Base-by-base conservation (phyloP, 108 stramenopile genomes). In the Cyclotella choctawhatcheeana region DNA sequence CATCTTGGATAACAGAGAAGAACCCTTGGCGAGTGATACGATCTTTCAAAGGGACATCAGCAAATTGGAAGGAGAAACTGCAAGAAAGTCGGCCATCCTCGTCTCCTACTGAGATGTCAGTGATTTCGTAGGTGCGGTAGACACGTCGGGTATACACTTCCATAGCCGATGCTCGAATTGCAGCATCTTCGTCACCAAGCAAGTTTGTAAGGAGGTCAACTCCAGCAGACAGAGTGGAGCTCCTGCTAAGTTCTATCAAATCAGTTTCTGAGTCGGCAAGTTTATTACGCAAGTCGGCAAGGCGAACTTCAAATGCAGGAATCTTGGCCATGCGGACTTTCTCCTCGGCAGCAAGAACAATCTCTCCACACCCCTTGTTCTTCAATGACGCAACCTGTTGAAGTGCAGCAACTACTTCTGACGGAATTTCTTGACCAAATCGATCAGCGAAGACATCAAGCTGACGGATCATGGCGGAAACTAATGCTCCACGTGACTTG, bases 141-240 rank as follows among this genome's bases (percentile, higher is more conserved):
- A 98, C 91, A 59, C 98, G 95, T 30, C 96, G 92, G 55, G 95
- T 79, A 83, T 97, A 98, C 22, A 89, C 86, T 75, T 97, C 95
- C 44, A 95, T 51, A 5, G 93, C 90, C 52, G 89, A 86, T 17
- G 60, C 58, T 21, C 86, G 84, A 25, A 98, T 87, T 17, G 52
- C 54, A 25, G 71, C 63, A 70, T 96, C 93, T 16, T 73, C 52
- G 55, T 98, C 96, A 52, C 73, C 69, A 71, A 98, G 94, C 13
- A 98, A 90, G 25, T 84, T 85, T 8, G 95, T 93, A 48, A 98
- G 81, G 62, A 98, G 86, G 69, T 98, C 97, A 37, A 98, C 97
- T 53, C 97, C 97, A 66, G 92, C 95, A 48, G 92, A 93, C 40
- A 96, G 88, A 30, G 91, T 89, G 21, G 84, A 48, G 59, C 90